Evolutionary conservation across 345 rosid genomes (phyloP), one percentile per base, ranked within the genome.

Genomic region (Salix caprea): DNA sequence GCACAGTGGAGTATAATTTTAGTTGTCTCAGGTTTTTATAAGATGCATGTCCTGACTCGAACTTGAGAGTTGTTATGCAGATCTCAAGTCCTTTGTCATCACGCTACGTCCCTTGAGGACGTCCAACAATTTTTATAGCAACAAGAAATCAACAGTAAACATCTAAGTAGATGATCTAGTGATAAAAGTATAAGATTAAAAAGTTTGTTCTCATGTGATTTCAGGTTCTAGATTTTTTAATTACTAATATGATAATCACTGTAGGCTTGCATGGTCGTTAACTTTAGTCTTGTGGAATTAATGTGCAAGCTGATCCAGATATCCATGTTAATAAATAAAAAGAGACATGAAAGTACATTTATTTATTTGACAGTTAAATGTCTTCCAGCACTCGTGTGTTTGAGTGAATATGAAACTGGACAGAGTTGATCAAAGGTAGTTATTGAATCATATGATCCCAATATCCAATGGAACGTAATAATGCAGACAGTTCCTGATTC

Each of bases 401-500:
- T 9, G 11, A 8, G 21, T 54, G 7, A 54, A 2, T 54, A 7
- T 18, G 23, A 8, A 52, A 7, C 12, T 19, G 2, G 24, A 54
- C 60, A 19, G 23, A 21, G 21, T 54, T 54, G 13, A 32, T 52
- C 21, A 28, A 21, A 10, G 36, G n/a, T 30, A 50, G 21, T 66
- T 14, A 60, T 56, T 30, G 67, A 69, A 70, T 50, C 82, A 24
- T 56, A 54, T 44, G 32, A 73, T 69, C 75, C 74, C 66, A 65
- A 61, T 42, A 34, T 40, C 80, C 82, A 78, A 73, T 82, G 75
- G 68, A 78, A 73, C 70, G 81, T 26, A 30, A 36, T 36, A 39
- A 74, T 80, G 74, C 77, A 65, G 79, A 84, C 28, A 60, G 71
- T 52, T 72, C 70, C 7, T 40, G 82, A 50, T 80, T 80, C 74